These are phyloP conservation scores for Coccomyxa sp. DNA, from an alignment of 139 green algal species.

Conservation along the genomic window DNA sequence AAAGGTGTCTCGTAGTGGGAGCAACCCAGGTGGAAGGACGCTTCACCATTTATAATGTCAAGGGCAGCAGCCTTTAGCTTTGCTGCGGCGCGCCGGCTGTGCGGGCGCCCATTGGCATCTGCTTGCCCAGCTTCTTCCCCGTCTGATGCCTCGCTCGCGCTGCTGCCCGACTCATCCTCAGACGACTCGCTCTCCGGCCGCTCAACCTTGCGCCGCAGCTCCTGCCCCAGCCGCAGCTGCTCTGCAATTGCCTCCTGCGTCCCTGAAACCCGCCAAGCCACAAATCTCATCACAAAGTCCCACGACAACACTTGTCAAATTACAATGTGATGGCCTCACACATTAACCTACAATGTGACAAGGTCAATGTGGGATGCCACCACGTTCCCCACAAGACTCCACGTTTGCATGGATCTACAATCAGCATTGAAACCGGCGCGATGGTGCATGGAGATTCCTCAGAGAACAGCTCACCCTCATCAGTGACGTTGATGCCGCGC, in stretches of 20 bases:
- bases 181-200: conserved; percentile 10
- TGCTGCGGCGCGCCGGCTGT: conserved; percentile 8
- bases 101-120: conserved; percentile 10
- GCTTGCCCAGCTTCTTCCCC: conserved; percentile 25
- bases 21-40: background rate
- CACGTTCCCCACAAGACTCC: too few species aligned
- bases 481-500: conserved; percentile 52
- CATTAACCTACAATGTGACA: too few species aligned
- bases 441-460: too few species aligned
- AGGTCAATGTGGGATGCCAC: too few species aligned
- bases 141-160: conserved; percentile 25
- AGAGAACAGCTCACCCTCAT: conserved; percentile 28
- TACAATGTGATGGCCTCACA: too few species aligned
- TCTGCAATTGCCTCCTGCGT: conserved; percentile 73
- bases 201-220: conserved; percentile 69
- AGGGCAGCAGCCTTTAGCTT: conserved; percentile 51
- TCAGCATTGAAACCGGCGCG: too few species aligned
- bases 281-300: background rate
- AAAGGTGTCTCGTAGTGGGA: too few species aligned
- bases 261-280: background rate
- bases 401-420: too few species aligned
- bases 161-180: conserved; percentile 32
- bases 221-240: conserved; percentile 81
- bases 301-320: too few species aligned
- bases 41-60: conserved; percentile 50